These are phyloP conservation scores for Niebla homalea DNA, from an alignment of 495 filamentous ascomycete species.

Conservation along the genomic window DNA sequence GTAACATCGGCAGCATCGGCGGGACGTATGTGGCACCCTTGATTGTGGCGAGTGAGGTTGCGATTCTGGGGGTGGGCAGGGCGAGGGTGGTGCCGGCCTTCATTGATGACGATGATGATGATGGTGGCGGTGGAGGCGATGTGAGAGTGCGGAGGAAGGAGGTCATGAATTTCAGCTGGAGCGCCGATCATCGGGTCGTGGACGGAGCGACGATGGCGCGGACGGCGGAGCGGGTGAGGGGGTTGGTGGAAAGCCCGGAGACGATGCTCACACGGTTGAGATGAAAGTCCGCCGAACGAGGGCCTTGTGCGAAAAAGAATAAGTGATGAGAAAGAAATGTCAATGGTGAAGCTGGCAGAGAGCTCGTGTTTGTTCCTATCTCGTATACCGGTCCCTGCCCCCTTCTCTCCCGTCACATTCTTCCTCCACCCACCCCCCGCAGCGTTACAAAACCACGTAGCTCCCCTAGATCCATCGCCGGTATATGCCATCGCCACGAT, in stretches of 20 bases:
- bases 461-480: too few relatives aligned
- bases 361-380: too few relatives aligned
- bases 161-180: constrained; percentile 85
- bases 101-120: constrained; percentile 28
- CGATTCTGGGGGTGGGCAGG: constrained; percentile 81
- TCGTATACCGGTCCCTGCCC: too few relatives aligned
- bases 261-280: constrained; percentile 53
- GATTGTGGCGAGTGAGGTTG: constrained; percentile 74
- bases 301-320: too few relatives aligned
- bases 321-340: too few relatives aligned
- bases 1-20: constrained; percentile 94
- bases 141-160: constrained; percentile 43
- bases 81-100: constrained; percentile 64
- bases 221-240: constrained; percentile 65
- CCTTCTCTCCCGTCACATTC: too few relatives aligned
- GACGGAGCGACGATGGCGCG: constrained; percentile 91
- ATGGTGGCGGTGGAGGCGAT: constrained; percentile 20
- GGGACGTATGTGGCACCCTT: constrained; percentile 85
- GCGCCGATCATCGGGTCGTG: constrained; percentile 87
- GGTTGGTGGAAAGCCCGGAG: constrained; percentile 70
- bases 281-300: too few relatives aligned
- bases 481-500: too few relatives aligned
- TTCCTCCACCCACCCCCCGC: too few relatives aligned
- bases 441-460: too few relatives aligned
- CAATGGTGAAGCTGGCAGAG: too few relatives aligned